Conservation (phyloP, 306 rosid genomes). For the Castanea crenata region DNA sequence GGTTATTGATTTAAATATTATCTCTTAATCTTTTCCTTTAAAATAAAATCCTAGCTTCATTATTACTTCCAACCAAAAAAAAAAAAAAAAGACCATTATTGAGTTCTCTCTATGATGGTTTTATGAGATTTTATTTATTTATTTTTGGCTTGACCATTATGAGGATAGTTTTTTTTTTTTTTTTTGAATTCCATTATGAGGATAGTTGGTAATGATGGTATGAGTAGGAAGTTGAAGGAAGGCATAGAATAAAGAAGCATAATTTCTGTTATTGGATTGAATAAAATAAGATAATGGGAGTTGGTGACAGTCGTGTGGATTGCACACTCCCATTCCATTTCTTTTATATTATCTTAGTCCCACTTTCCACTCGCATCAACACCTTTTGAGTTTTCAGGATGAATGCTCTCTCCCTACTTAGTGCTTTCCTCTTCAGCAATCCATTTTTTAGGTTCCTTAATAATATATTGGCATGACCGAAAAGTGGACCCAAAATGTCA, state of each 20-base stretch:
- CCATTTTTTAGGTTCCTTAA: constrained; percentile 29
- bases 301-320: constrained; percentile 5
- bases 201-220: neutral
- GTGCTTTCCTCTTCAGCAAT: constrained; percentile 79
- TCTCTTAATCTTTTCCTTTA: too few relatives aligned
- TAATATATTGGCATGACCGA: neutral
- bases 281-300: constrained; percentile 5
- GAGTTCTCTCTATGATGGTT: neutral
- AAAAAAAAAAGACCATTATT: neutral
- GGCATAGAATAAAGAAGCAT: neutral
- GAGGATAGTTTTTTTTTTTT: too few relatives aligned
- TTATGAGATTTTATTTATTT: too few relatives aligned
- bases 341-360: constrained; percentile 38
- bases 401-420: neutral
- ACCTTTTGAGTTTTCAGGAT: neutral
- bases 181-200: neutral
- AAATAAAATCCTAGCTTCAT: too few relatives aligned
- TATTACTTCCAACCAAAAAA: neutral
- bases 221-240: constrained; percentile 11
- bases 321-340: constrained; percentile 45
- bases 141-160: too few relatives aligned
- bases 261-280: constrained; percentile 3
- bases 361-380: constrained; percentile 23
- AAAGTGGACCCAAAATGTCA: neutral
- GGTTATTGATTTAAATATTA: too few relatives aligned